phyloP scores from a whole-genome alignment of 1,284 basidiomycete genomes.

The Leccinum huronense region DNA sequence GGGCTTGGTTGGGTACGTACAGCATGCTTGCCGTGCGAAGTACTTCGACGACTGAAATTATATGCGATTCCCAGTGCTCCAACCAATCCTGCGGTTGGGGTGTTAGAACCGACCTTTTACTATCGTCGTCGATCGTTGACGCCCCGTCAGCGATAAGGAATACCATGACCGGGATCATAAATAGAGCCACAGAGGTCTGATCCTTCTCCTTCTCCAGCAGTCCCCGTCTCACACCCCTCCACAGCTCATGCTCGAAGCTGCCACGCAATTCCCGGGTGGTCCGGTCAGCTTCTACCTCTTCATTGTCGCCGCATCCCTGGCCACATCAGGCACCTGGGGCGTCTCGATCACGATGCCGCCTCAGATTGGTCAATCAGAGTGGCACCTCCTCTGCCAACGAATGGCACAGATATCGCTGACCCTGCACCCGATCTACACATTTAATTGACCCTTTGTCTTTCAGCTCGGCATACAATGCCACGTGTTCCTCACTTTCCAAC shows the following conservation, averaged over 20 bases:
- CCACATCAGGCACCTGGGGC: constrained; percentile 38
- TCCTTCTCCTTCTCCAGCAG: background rate
- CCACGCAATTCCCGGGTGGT: constrained; percentile 35
- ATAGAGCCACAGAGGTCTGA: constrained; percentile 46
- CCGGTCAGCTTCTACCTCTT: constrained; percentile 53
- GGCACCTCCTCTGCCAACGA: constrained; percentile 45
- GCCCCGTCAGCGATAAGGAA: too few species aligned
- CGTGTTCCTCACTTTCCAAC: constrained; percentile 49
- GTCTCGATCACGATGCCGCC: constrained; percentile 22
- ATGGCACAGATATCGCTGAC: constrained; percentile 45
- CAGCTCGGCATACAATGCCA: constrained; percentile 59
- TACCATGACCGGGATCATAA: constrained; percentile 33
- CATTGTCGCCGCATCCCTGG: constrained; percentile 52
- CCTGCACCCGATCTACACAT: constrained; percentile 10
- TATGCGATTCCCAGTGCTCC: constrained; percentile 57
- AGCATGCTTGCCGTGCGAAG: constrained; percentile 6
- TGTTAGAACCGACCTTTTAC: constrained; percentile 75
- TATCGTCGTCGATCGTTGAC: too few species aligned
- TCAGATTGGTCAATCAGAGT: constrained; percentile 34
- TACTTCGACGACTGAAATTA: constrained; percentile 18
- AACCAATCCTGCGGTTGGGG: constrained; percentile 95
- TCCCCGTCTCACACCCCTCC: background rate
- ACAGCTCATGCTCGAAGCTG: constrained; percentile 33
- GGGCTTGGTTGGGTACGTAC: constrained; percentile 84
- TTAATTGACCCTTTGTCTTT: constrained; percentile 18